Conservation (phyloP, 371 early-diverging fungal species). For the Conidiobolus incongruus region DNA sequence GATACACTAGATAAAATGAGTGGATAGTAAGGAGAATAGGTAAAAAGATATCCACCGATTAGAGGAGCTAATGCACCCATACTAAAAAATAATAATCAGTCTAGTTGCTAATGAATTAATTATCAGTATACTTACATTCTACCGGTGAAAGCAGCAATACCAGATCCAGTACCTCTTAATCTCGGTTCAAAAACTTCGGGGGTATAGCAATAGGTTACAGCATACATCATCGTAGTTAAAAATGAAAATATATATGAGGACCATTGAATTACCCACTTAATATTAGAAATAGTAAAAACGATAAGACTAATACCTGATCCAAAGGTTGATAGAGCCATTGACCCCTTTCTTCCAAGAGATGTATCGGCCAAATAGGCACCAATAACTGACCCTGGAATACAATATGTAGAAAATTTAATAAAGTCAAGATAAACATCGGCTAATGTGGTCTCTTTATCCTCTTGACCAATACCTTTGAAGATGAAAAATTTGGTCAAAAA, state of each 20-base stretch:
- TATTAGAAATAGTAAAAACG: conserved; percentile 28
- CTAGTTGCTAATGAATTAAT: no score
- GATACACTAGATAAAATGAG: no score
- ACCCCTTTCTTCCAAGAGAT: conserved; percentile 49
- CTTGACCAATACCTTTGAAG: conserved; percentile 18
- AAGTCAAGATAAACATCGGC: conserved; percentile 48
- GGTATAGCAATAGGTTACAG: conserved; percentile 64
- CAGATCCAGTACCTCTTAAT: conserved; percentile 59
- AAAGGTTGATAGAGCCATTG: conserved; percentile 55
- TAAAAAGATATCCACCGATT: no score
- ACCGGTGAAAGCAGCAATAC: conserved; percentile 53
- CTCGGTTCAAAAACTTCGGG: conserved; percentile 68
- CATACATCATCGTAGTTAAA: conserved; percentile 54
- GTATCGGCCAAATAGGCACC: conserved; percentile 56
- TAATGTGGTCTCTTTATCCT: conserved; percentile 14
- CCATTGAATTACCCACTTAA: conserved; percentile 25
- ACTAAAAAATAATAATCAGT: no score
- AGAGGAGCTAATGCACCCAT: no score
- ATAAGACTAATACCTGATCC: conserved; percentile 38
- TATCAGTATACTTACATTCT: conserved; percentile 35
- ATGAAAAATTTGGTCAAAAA: conserved; percentile 58
- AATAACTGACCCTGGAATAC: conserved; percentile 60
- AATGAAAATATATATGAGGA: conserved; percentile 43
- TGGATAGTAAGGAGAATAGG: no score
- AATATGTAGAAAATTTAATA: conserved; percentile 44